These are phyloP conservation scores for Cetradonia linearis DNA, from an alignment of 495 filamentous ascomycete genomes.

Conservation along the genomic window DNA sequence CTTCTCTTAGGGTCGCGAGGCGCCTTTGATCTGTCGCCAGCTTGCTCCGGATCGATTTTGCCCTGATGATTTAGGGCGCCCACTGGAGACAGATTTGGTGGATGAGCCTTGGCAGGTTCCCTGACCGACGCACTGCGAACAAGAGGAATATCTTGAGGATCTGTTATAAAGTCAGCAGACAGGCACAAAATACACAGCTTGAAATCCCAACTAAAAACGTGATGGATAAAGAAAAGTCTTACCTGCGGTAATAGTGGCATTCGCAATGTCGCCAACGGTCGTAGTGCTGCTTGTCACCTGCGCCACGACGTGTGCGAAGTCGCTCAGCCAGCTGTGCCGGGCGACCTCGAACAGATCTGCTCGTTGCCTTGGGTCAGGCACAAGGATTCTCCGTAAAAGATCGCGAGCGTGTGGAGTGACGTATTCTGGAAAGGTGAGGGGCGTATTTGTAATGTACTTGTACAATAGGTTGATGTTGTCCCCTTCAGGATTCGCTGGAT, in stretches of 20 bases:
- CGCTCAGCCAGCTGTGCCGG: conserved; percentile 94
- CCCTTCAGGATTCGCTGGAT: conserved; percentile 95
- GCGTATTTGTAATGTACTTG: conserved; percentile 97
- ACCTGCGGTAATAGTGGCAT: conserved; percentile 61
- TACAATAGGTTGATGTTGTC: conserved; percentile 99
- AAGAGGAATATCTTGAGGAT: conserved; percentile 53
- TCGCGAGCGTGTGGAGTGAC: conserved; percentile 95
- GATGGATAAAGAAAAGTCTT: conserved; percentile 27
- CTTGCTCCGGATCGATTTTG: conserved; percentile 59
- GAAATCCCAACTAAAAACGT: conserved; percentile 12
- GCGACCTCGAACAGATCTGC: conserved; percentile 97
- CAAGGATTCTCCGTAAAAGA: conserved; percentile 80
- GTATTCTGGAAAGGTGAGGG: conserved; percentile 97
- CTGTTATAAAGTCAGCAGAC: conserved; percentile 32
- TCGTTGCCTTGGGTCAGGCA: conserved; percentile 90
- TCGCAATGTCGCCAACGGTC: conserved; percentile 73
- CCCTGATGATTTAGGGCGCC: conserved; percentile 66
- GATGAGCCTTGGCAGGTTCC: conserved; percentile 65
- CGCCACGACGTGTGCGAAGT: conserved; percentile 87
- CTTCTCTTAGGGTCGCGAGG: conserved; percentile 76
- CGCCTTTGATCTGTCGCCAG: conserved; percentile 51
- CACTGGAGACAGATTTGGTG: conserved; percentile 44
- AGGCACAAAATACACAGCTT: conserved; percentile 1
- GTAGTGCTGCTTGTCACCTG: conserved; percentile 95
- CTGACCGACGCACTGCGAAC: conserved; percentile 83